These are phyloP conservation scores for Phymatotrichopsis omnivora DNA, from an alignment of 2,329 filamentous ascomycete genomes.

Conservation along the genomic window DNA sequence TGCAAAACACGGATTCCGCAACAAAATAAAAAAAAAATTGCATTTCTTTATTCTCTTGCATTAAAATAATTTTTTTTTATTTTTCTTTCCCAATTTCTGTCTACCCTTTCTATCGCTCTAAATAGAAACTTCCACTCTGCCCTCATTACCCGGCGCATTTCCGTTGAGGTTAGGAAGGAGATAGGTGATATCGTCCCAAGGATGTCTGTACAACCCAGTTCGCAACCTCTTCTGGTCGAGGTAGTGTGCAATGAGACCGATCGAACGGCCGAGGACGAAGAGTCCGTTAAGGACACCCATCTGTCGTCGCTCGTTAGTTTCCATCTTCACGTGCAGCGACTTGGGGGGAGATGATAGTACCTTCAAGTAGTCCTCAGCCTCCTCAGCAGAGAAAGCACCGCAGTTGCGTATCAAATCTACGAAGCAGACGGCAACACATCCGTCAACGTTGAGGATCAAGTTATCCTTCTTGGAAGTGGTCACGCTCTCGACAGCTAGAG, in stretches of 20 bases:
- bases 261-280: constrained; percentile 92
- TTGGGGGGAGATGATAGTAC: constrained; percentile 17
- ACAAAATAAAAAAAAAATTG: constrained; percentile 39
- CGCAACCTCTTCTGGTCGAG: constrained; percentile 99
- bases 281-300: constrained; percentile 99
- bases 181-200: constrained; percentile 98
- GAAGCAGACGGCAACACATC: constrained; percentile 96
- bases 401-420: constrained; percentile 96
- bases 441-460: constrained; percentile 97
- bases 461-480: constrained; percentile 99
- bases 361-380: constrained; percentile 95
- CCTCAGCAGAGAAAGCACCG: constrained; percentile 88
- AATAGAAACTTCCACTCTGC: constrained; percentile 80
- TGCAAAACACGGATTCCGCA: too few species aligned
- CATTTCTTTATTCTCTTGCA: constrained; percentile 48
- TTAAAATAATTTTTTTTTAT: constrained; percentile 33
- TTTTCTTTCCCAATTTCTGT: constrained; percentile 20
- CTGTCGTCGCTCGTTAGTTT: constrained; percentile 24
- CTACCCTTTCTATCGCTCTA: constrained; percentile 21
- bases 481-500: constrained; percentile 92
- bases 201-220: constrained; percentile 96
- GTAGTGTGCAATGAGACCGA: constrained; percentile 99
- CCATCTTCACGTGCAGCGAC: neutral
- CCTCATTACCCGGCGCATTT: constrained; percentile 63
- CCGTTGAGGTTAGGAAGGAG: constrained; percentile 70